A percentile compares a stretch with the other conserved stretches of the same genome.
Evolutionary conservation across 108 stramenopile genomes (phyloP).

Genomic region (Aurantiochytrium sp.): DNA sequence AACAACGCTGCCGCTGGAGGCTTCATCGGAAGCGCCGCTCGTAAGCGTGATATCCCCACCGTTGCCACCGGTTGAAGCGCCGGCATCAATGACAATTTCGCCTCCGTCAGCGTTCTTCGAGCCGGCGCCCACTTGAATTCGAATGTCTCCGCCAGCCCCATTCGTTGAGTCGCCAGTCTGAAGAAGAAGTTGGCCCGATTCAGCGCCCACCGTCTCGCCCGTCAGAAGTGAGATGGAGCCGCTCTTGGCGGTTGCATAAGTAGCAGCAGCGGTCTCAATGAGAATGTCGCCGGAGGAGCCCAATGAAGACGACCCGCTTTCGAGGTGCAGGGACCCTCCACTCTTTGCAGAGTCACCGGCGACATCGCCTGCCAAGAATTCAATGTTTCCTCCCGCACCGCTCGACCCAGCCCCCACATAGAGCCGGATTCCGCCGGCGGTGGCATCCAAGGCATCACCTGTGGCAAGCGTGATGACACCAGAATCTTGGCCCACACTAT

Average conservation of each 20-base stretch:
- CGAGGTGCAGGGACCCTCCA: not conserved
- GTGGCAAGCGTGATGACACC: not conserved
- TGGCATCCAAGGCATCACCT: not conserved
- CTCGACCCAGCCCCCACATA: not conserved
- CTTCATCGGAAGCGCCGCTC: not conserved
- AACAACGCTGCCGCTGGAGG: not conserved
- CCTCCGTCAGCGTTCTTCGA: not conserved
- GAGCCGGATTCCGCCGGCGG: not conserved
- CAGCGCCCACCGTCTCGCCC: not conserved
- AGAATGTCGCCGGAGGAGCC: not conserved
- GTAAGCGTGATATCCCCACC: not conserved
- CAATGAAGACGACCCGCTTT: not conserved
- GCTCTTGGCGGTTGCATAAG: not conserved
- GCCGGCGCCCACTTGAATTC: constrained; percentile 35
- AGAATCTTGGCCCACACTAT: not conserved
- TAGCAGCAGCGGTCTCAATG: not conserved
- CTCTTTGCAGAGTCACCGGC: not conserved
- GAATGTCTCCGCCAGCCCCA: constrained; percentile 23
- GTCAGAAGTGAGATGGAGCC: not conserved
- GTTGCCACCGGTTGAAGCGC: not conserved
- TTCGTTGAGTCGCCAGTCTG: constrained; percentile 20
- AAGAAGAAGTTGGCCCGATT: not conserved
- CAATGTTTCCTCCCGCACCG: not conserved
- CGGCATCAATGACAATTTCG: not conserved
- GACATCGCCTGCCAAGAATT: not conserved